Conservation (phyloP, 495 filamentous ascomycete genomes). For the Penicillium robsamsonii region DNA sequence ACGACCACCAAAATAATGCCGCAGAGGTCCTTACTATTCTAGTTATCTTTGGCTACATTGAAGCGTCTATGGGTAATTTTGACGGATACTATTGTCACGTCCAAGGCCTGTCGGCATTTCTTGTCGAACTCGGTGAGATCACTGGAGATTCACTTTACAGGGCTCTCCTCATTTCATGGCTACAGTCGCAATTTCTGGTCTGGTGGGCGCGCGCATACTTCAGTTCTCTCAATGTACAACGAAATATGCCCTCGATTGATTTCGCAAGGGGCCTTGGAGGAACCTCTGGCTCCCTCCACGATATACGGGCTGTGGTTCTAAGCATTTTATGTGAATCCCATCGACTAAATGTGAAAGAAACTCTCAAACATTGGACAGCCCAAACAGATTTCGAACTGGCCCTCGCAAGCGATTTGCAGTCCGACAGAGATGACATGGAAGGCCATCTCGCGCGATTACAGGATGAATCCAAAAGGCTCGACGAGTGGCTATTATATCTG, state of each 20-base stretch:
- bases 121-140: slow-evolving; percentile 2
- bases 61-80: slow-evolving; percentile 32
- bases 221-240: slow-evolving; percentile 20
- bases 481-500: slow-evolving; percentile 23
- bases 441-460: neutral
- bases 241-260: slow-evolving; percentile 10
- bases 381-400: neutral
- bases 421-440: neutral
- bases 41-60: slow-evolving; percentile 29
- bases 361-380: slow-evolving; percentile 20
- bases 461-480: slow-evolving; percentile 16
- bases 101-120: slow-evolving; percentile 16
- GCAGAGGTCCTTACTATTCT: slow-evolving; percentile 17
- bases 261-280: slow-evolving; percentile 12
- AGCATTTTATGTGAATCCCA: slow-evolving; percentile 35
- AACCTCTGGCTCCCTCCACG: slow-evolving; percentile 12
- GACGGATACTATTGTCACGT: slow-evolving; percentile 29
- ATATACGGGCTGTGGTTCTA: slow-evolving; percentile 21
- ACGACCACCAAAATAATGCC: slow-evolving; percentile 8
- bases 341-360: slow-evolving; percentile 20
- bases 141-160: neutral
- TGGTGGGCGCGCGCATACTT: slow-evolving; percentile 35
- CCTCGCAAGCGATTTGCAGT: neutral
- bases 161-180: slow-evolving; percentile 25
- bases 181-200: slow-evolving; percentile 23